phyloP scores from a whole-genome alignment of 140 eudicot species.

The Anethum foeniculum region DNA sequence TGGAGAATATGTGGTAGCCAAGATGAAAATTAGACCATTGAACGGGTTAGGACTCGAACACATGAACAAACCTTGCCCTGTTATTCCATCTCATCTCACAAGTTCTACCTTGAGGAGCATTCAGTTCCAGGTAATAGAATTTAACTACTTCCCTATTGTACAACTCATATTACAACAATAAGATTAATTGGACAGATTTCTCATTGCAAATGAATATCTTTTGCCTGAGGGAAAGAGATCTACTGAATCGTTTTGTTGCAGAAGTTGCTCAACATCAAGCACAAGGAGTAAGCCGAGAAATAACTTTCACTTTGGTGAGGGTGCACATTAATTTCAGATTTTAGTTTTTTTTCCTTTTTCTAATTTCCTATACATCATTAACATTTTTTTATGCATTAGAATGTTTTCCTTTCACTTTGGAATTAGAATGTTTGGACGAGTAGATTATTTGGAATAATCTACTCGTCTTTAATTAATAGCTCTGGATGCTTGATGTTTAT shows the following conservation, averaged over 20 bases:
- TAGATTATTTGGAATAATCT: too few relatives aligned
- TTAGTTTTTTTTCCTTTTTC: slow-evolving; percentile 1
- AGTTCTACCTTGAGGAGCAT: slow-evolving; percentile 45
- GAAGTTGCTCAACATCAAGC: slow-evolving; percentile 61
- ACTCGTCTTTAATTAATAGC: too few relatives aligned
- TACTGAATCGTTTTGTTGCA: slow-evolving; percentile 53
- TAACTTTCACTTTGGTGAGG: slow-evolving; percentile 57
- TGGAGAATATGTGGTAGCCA: slow-evolving; percentile 50
- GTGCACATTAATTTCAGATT: neutral
- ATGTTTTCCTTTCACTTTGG: too few relatives aligned
- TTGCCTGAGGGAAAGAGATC: slow-evolving; percentile 78
- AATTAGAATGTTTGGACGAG: too few relatives aligned
- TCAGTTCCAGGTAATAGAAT: slow-evolving; percentile 60
- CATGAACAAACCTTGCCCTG: slow-evolving; percentile 61
- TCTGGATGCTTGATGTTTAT: too few relatives aligned
- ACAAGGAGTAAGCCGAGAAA: slow-evolving; percentile 68
- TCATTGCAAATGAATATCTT: slow-evolving; percentile 55
- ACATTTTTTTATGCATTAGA: slow-evolving; percentile 1
- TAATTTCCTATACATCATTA: neutral
- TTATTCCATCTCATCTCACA: slow-evolving; percentile 63
- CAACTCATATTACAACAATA: neutral
- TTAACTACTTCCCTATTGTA: neutral
- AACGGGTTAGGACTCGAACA: slow-evolving; percentile 83
- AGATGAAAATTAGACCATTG: slow-evolving; percentile 61
- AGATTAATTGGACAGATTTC: slow-evolving; percentile 7